Percentiles rank a stretch among this genome's conserved stretches.
Conservation (phyloP, 768 basidiomycete genomes). For the Phlebiopsis flavidoalba region DNA sequence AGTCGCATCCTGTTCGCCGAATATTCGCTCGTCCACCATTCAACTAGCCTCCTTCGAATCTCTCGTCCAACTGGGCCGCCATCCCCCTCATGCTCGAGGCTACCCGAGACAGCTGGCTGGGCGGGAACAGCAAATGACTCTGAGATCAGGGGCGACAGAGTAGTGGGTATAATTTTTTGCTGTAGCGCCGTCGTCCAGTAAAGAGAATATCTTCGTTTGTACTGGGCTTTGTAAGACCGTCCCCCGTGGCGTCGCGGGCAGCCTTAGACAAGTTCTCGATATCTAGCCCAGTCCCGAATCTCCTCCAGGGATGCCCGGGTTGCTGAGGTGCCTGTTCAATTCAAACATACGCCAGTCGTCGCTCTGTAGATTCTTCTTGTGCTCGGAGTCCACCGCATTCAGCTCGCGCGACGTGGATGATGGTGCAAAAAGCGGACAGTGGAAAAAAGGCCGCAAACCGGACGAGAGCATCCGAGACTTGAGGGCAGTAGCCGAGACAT, state of each 20-base stretch:
- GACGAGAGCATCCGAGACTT: conserved; percentile 64
- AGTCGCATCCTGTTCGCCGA: conserved; percentile 79
- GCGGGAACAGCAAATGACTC: neutral
- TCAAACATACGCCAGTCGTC: conserved; percentile 94
- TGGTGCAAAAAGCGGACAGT: conserved; percentile 81
- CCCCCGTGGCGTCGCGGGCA: conserved; percentile 50
- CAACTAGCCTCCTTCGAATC: conserved; percentile 71
- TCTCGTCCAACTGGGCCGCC: conserved; percentile 62
- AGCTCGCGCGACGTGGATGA: conserved; percentile 88
- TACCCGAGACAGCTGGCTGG: neutral
- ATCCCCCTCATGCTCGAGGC: neutral
- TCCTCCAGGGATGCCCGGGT: conserved; percentile 80
- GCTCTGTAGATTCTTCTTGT: conserved; percentile 91
- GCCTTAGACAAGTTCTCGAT: conserved; percentile 63
- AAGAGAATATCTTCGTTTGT: conserved; percentile 19
- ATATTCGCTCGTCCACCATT: conserved; percentile 88
- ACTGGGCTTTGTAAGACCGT: conserved; percentile 33
- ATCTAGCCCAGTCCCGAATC: conserved; percentile 89
- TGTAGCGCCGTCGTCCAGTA: no score
- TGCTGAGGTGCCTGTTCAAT: conserved; percentile 81
- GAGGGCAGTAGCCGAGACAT: conserved; percentile 60
- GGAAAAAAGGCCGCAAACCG: conserved; percentile 88
- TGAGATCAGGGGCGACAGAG: neutral
- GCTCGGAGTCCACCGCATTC: conserved; percentile 94
- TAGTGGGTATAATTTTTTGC: no score